phyloP scores from a whole-genome alignment of 2,329 filamentous ascomycete species.

The Fusarium armeniacum region DNA sequence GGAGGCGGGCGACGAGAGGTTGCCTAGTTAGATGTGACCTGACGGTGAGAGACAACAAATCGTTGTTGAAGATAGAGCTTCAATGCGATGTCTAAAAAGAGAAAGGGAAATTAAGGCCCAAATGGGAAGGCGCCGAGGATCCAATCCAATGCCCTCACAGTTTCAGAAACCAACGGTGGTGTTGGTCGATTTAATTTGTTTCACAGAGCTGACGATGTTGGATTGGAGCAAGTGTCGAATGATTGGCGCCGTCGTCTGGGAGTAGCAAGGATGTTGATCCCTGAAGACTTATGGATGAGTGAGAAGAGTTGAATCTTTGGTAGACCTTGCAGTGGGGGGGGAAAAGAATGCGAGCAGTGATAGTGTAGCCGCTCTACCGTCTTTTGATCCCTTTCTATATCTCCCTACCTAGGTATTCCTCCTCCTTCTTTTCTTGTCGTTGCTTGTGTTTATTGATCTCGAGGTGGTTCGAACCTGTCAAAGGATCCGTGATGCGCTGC shows the following conservation, averaged over 20 bases:
- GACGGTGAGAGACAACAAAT: conserved; percentile 7
- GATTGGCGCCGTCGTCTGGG: conserved; percentile 48
- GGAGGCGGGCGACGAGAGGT: conserved; percentile 16
- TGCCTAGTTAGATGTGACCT: background rate
- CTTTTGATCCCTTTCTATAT: background rate
- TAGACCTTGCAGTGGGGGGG: background rate
- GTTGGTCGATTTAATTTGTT: conserved; percentile 37
- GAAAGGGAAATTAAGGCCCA: conserved; percentile 33
- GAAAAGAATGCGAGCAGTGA: background rate
- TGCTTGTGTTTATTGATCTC: conserved; percentile 1
- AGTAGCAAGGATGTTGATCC: conserved; percentile 45
- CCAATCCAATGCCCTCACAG: conserved; percentile 32
- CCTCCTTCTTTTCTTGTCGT: background rate
- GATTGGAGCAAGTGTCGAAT: conserved; percentile 39
- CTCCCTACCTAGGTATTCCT: background rate
- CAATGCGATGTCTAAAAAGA: conserved; percentile 10
- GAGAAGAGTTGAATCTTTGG: background rate
- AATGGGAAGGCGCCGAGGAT: conserved; percentile 35
- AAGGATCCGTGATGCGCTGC: conserved; percentile 41
- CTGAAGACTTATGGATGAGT: conserved; percentile 8
- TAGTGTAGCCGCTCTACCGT: background rate
- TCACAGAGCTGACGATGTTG: conserved; percentile 36
- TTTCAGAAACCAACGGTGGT: conserved; percentile 39
- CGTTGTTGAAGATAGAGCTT: conserved; percentile 4
- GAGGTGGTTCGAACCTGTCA: conserved; percentile 28